Percentiles rank a stretch among this genome's conserved stretches.
Conservation (phyloP, 208 protist genomes). For the Phytomonas francai region DNA sequence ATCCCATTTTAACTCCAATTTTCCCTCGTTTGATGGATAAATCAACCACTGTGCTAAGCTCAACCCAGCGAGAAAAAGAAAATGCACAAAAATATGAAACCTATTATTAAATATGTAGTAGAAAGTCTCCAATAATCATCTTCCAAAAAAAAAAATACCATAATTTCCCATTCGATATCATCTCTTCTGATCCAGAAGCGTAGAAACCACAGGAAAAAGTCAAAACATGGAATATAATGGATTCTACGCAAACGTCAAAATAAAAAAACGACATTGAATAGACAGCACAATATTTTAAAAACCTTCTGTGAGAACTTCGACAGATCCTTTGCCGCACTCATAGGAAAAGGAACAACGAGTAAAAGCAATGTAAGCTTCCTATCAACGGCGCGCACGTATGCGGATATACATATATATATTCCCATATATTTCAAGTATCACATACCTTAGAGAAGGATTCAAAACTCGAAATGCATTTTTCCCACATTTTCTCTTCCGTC, state of each 20-base stretch:
- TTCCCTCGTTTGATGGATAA: neutral
- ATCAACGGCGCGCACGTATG: neutral
- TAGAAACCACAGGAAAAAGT: neutral
- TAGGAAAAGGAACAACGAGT: neutral
- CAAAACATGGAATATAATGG: neutral
- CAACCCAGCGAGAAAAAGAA: constrained; percentile 6
- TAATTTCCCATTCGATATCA: neutral
- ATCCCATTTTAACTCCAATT: neutral
- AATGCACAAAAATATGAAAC: constrained; percentile 8
- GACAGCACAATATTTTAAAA: neutral
- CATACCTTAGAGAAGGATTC: neutral
- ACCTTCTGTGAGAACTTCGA: neutral
- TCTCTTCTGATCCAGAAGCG: neutral
- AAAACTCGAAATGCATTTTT: neutral
- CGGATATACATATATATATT: constrained; percentile 14
- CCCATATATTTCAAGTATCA: constrained; percentile 6
- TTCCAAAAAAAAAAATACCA: neutral
- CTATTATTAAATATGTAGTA: constrained; percentile 1
- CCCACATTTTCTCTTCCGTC: neutral
- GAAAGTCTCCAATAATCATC: neutral
- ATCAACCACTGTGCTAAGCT: neutral
- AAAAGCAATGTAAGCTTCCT: neutral
- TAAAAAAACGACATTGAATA: neutral
- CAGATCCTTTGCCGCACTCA: neutral
- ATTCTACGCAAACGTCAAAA: neutral